Evolutionary conservation across 768 basidiomycete species (phyloP).

Genomic region (Obba rivulosa): DNA sequence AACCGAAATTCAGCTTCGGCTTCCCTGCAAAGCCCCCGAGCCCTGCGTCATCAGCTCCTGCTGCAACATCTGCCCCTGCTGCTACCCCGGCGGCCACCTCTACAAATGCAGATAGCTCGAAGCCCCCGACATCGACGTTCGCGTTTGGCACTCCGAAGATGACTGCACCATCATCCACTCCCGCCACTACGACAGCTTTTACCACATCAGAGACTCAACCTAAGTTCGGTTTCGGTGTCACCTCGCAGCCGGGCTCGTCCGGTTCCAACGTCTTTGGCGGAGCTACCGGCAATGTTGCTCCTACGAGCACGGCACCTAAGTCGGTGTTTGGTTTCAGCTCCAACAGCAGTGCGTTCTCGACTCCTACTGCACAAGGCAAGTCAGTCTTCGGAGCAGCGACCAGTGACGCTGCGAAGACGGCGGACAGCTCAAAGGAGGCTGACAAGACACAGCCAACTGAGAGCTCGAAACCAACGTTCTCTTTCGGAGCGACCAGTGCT

Average conservation of each 20-base stretch:
- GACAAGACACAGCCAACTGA: neutral
- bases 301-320: neutral
- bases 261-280: conserved; percentile 2
- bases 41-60: neutral
- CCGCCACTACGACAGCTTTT: neutral
- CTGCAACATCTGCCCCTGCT: neutral
- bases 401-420: neutral
- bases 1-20: conserved; percentile 37
- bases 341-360: conserved; percentile 1
- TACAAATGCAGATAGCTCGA: conserved; percentile 1
- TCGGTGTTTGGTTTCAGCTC: neutral
- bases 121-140: conserved; percentile 6
- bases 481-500: conserved; percentile 2
- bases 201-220: neutral
- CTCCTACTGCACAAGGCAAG: neutral
- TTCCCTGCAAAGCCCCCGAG: conserved; percentile 13
- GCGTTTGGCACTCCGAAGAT: conserved; percentile 7
- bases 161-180: neutral
- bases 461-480: conserved; percentile 7
- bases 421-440: conserved; percentile 1
- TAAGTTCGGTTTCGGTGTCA: neutral
- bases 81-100: neutral
- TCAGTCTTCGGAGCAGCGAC: conserved; percentile 5
- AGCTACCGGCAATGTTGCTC: neutral
- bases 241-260: neutral